Percentiles rank a stretch among this genome's conserved stretches.
These are phyloP conservation scores for Physcomitrium patens DNA, from an alignment of 225 moss, liverwort and hornwort species.

Conservation along the genomic window DNA sequence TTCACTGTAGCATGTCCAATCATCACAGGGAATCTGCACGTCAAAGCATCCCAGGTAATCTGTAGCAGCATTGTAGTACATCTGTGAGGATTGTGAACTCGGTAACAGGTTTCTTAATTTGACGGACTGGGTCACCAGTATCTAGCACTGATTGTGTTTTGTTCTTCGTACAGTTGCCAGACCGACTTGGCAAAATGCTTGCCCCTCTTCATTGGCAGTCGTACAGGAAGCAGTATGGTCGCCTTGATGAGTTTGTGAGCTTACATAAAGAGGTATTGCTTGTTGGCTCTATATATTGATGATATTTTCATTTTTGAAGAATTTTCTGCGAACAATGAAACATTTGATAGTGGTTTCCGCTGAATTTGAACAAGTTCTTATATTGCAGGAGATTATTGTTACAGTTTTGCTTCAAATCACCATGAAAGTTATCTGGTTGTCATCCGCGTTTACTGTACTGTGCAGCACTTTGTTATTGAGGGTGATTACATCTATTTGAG, in stretches of 20 bases:
- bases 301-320: not conserved
- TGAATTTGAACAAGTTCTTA: not conserved
- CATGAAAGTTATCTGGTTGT: not conserved
- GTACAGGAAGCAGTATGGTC: conserved; percentile 91
- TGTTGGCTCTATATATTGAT: not conserved
- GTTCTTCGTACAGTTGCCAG: conserved; percentile 71
- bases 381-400: not conserved
- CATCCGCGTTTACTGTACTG: conserved; percentile 16
- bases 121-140: not conserved
- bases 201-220: conserved; percentile 96
- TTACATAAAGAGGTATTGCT: conserved; percentile 80
- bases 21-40: too few species aligned
- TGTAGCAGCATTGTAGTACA: too few species aligned
- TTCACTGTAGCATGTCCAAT: too few species aligned
- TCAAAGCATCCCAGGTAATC: too few species aligned
- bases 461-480: conserved; percentile 92
- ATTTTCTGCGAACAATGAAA: not conserved
- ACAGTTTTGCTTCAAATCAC: not conserved
- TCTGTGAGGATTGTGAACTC: too few species aligned
- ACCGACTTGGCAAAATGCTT: conserved; percentile 94
- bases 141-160: conserved; percentile 14
- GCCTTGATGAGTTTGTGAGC: conserved; percentile 92
- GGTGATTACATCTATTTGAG: conserved; percentile 80
- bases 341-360: not conserved
- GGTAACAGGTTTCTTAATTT: too few species aligned